Evolutionary conservation across 495 filamentous ascomycete genomes (phyloP).

Genomic region (Talaromyces thailandensis): DNA sequence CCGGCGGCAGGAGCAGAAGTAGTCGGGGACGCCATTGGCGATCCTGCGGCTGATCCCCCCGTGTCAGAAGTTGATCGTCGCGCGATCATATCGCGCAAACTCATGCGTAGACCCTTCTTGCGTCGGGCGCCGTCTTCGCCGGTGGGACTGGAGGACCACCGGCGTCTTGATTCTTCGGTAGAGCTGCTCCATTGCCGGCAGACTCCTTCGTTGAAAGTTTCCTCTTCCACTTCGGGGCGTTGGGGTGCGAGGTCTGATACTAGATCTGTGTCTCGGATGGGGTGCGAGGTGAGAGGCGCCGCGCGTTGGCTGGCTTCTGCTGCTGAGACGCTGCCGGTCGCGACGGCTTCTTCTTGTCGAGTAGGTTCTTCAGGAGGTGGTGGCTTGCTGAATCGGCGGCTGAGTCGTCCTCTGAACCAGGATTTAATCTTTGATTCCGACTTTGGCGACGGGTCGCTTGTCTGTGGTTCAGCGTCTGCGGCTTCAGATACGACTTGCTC

Average conservation of each 20-base stretch:
- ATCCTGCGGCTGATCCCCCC: not conserved
- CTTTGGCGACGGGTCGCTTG: constrained; percentile 7
- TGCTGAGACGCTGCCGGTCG: constrained; percentile 1
- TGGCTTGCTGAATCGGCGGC: constrained; percentile 27
- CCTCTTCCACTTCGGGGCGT: not conserved
- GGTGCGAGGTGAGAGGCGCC: not conserved
- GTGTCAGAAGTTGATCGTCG: constrained; percentile 1
- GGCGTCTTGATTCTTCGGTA: not conserved
- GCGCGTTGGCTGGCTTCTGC: not conserved
- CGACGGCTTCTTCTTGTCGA: not conserved
- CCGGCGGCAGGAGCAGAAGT: constrained; percentile 12
- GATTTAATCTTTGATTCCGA: constrained; percentile 41
- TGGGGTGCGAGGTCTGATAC: constrained; percentile 1
- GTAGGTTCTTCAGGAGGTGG: constrained; percentile 3
- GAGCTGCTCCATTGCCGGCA: constrained; percentile 8
- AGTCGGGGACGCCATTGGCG: constrained; percentile 11
- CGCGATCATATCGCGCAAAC: constrained; percentile 2
- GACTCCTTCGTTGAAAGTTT: not conserved
- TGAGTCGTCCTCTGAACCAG: constrained; percentile 52
- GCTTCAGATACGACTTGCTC: constrained; percentile 9
- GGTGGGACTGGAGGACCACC: not conserved
- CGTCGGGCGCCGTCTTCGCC: constrained; percentile 2
- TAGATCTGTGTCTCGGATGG: constrained; percentile 7
- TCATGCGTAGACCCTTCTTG: constrained; percentile 15
- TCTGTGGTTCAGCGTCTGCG: not conserved